Conservation (phyloP, 495 filamentous ascomycete species). For the Trichoderma reesei region DNA sequence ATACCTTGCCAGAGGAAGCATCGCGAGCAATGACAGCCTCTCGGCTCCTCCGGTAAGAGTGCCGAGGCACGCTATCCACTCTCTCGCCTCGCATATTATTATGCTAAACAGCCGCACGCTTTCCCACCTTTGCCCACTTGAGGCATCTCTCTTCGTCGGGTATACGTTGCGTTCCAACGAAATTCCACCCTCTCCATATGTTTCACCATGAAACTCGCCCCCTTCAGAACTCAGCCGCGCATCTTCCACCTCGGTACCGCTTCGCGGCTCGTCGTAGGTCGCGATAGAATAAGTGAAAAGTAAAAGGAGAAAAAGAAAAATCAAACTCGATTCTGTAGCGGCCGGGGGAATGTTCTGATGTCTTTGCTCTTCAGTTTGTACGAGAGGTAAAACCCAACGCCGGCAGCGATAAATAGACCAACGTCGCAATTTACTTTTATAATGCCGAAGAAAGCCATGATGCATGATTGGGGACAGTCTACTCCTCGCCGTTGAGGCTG, state of each 20-base stretch:
- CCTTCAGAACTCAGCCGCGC: not conserved
- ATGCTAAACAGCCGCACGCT: not conserved
- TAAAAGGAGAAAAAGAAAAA: conserved; percentile 14
- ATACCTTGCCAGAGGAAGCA: conserved; percentile 10
- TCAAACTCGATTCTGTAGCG: conserved; percentile 15
- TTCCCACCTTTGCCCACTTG: not conserved
- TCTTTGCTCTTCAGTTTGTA: conserved; percentile 19
- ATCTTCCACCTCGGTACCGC: not conserved
- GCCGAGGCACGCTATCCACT: not conserved
- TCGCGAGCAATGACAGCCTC: not conserved
- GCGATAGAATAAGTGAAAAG: conserved; percentile 14
- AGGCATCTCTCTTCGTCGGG: not conserved
- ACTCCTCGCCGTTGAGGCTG: not conserved
- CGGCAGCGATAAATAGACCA: conserved; percentile 20
- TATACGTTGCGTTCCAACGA: conserved; percentile 5
- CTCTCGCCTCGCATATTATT: not conserved
- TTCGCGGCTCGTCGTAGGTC: conserved; percentile 8
- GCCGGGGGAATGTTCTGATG: conserved; percentile 29
- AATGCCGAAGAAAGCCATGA: conserved; percentile 2
- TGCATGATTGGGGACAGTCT: not conserved
- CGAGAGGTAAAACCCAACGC: conserved; percentile 28
- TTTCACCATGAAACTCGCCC: conserved; percentile 1
- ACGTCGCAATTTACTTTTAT: conserved; percentile 7
- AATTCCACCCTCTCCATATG: not conserved
- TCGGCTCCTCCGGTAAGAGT: not conserved